phyloP scores from a whole-genome alignment of 2,329 filamentous ascomycete genomes.

The Xenoacremonium recifei region DNA sequence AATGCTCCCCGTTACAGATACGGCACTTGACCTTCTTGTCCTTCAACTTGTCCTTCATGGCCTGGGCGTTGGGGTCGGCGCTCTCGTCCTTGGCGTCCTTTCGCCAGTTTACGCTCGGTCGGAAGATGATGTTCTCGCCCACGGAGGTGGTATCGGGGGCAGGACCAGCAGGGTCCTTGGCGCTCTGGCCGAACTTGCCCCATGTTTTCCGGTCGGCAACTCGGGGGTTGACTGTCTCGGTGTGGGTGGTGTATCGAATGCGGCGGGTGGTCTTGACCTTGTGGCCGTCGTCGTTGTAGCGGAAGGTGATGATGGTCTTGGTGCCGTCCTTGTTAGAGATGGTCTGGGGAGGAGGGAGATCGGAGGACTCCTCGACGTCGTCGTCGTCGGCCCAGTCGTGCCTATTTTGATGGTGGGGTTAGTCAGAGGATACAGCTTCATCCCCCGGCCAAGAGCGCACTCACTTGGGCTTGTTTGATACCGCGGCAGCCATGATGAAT shows the following conservation, averaged over 20 bases:
- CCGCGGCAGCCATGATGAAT: constrained; percentile 39
- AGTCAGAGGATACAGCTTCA: constrained; percentile 25
- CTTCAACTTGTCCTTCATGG: constrained; percentile 81
- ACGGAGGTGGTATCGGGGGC: constrained; percentile 87
- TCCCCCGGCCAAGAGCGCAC: constrained; percentile 18
- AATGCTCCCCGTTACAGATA: constrained; percentile 98
- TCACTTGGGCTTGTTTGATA: constrained; percentile 41
- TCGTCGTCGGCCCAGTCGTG: constrained; percentile 96
- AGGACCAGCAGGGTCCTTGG: constrained; percentile 79
- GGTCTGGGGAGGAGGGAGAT: constrained; percentile 82
- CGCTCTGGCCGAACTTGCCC: constrained; percentile 89
- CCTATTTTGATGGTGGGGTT: constrained; percentile 43
- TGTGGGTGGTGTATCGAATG: constrained; percentile 87
- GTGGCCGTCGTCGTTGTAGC: constrained; percentile 88
- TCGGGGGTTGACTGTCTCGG: constrained; percentile 92
- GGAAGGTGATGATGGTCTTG: constrained; percentile 90
- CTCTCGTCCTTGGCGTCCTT: constrained; percentile 80
- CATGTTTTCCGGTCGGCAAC: constrained; percentile 93
- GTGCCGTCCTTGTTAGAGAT: constrained; percentile 98
- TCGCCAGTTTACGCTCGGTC: constrained; percentile 91
- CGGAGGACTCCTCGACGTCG: constrained; percentile 72
- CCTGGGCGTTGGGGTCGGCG: constrained; percentile 69
- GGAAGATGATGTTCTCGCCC: constrained; percentile 98
- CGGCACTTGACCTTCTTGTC: constrained; percentile 99
- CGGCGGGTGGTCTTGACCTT: constrained; percentile 97